These are phyloP conservation scores for Camellia japonica DNA, from an alignment of 148 eudicot genomes.

Conservation along the genomic window DNA sequence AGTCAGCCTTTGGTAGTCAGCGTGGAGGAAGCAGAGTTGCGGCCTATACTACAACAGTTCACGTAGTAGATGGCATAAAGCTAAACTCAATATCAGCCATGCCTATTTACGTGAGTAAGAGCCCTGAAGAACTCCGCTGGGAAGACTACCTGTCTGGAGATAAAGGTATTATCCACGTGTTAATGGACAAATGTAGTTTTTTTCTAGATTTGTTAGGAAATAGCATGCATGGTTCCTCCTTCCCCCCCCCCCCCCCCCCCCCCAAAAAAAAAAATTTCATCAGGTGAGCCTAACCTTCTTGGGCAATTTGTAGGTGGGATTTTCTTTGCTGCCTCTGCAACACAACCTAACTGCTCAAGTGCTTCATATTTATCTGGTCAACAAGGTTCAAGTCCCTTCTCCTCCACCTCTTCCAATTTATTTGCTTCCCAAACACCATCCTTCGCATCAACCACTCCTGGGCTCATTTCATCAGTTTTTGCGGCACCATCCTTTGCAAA, in stretches of 20 bases:
- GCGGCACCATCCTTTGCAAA: background rate
- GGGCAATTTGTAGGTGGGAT: background rate
- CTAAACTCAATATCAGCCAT: background rate
- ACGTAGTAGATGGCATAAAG: background rate
- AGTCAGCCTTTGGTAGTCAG: too few relatives aligned
- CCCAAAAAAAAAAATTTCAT: too few relatives aligned
- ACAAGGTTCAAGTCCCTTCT: background rate
- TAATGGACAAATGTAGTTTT: background rate
- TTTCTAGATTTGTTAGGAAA: conserved; percentile 1
- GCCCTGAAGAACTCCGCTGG: conserved; percentile 1
- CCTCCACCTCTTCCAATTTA: background rate
- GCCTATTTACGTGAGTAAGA: background rate
- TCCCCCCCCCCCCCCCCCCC: background rate
- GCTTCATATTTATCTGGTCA: background rate
- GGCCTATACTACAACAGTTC: background rate
- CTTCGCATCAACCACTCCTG: conserved; percentile 5
- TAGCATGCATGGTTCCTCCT: background rate
- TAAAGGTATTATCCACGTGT: conserved; percentile 6
- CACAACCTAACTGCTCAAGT: background rate
- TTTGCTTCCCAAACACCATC: background rate
- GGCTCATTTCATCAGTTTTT: background rate
- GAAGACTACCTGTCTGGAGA: conserved; percentile 10
- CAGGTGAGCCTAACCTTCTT: background rate
- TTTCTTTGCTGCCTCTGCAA: background rate
- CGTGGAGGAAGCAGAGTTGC: too few relatives aligned